Evolutionary conservation across 2,329 filamentous ascomycete genomes (phyloP).

Genomic region (Aspergillus aculeatus): DNA sequence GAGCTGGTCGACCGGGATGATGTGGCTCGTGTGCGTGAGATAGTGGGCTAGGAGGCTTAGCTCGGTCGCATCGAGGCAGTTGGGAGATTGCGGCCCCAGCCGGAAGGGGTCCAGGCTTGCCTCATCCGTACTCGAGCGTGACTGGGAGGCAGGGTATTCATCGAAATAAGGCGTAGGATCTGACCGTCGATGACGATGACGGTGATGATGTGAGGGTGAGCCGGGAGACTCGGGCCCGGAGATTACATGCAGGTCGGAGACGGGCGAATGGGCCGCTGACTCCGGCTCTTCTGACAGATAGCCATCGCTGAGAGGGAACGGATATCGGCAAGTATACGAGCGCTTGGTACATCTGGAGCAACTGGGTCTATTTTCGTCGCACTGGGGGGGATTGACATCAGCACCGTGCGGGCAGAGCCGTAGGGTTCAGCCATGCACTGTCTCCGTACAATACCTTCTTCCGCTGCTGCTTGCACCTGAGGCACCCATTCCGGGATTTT

Average conservation of each 20-base stretch:
- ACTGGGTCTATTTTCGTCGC: conserved; percentile 35
- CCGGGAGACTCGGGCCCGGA: neutral
- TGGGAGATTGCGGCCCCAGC: neutral
- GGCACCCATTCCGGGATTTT: conserved; percentile 38
- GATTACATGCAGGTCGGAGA: neutral
- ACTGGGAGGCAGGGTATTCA: conserved; percentile 2
- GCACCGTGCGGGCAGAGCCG: neutral
- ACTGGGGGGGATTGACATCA: conserved; percentile 25
- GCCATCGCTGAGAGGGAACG: conserved; percentile 4
- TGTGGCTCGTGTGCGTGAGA: conserved; percentile 43
- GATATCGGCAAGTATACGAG: conserved; percentile 32
- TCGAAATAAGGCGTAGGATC: conserved; percentile 8
- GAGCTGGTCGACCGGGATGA: conserved; percentile 36
- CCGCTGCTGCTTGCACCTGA: conserved; percentile 35
- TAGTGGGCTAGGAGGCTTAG: conserved; percentile 44
- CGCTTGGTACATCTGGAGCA: conserved; percentile 37
- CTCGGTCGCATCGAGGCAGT: conserved; percentile 26
- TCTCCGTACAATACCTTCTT: conserved; percentile 26
- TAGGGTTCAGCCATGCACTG: no score
- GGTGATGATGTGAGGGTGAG: conserved; percentile 8
- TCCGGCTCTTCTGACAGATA: conserved; percentile 9
- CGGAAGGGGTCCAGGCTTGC: neutral
- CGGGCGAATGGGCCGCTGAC: neutral
- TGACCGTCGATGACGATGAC: conserved; percentile 2
- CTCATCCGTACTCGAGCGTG: conserved; percentile 1